Conservation (phyloP, 148 eudicot species). For the Arctostaphylos glauca region DNA sequence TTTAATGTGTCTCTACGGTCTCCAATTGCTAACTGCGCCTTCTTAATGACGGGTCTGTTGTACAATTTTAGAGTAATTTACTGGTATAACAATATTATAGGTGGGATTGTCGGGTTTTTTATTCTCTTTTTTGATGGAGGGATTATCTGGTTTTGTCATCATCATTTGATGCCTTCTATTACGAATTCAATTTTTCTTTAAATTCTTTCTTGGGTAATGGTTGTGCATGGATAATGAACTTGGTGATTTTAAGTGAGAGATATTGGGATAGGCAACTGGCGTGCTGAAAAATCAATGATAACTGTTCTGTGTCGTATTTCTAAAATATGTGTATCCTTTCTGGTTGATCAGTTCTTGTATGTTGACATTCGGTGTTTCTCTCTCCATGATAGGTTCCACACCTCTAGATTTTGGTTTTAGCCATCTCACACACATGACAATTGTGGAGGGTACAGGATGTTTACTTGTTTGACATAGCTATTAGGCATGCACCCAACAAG, state of each 20-base stretch:
- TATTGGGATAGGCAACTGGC: neutral
- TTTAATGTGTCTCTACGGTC: neutral
- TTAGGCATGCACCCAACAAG: neutral
- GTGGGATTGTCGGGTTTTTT: neutral
- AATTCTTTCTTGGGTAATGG: neutral
- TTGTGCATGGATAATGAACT: neutral
- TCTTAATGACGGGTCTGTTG: neutral
- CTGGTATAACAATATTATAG: neutral
- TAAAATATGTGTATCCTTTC: neutral
- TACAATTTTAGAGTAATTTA: neutral
- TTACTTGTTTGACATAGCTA: neutral
- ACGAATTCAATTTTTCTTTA: neutral
- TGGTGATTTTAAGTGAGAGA: neutral
- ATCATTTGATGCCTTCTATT: neutral
- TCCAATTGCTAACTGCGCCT: neutral
- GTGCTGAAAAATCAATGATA: neutral
- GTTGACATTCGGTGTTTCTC: neutral
- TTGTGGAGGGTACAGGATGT: neutral
- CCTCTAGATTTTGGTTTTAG: neutral
- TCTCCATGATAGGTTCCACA: neutral
- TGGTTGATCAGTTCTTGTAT: neutral
- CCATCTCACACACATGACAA: neutral
- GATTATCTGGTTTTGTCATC: neutral
- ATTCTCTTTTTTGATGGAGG: neutral
- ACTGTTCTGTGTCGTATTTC: neutral